These are phyloP conservation scores for Clitopilus passeckerianus DNA, from an alignment of 768 basidiomycete genomes.

Conservation along the genomic window DNA sequence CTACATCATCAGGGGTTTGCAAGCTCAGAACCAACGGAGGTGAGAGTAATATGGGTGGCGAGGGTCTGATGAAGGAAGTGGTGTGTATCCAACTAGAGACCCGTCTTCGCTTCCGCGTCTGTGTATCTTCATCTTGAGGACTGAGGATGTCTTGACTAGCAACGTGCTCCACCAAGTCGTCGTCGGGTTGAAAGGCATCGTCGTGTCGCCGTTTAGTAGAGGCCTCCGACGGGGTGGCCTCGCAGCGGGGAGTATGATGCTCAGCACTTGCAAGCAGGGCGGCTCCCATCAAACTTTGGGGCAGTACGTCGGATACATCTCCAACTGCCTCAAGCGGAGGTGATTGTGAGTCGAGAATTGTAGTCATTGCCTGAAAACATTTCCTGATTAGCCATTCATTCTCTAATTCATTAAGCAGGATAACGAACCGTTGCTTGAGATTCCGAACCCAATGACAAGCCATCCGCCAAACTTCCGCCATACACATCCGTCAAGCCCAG, in stretches of 20 bases:
- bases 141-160: neutral
- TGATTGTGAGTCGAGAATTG: conserved; percentile 25
- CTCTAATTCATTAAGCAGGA: neutral
- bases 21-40: neutral
- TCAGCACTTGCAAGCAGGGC: neutral
- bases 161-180: neutral
- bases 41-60: neutral
- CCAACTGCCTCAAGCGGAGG: neutral
- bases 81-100: neutral
- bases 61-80: neutral
- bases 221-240: neutral
- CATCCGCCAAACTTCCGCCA: conserved; percentile 42
- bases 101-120: neutral
- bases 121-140: neutral
- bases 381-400: neutral
- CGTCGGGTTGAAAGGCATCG: neutral
- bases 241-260: neutral
- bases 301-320: neutral
- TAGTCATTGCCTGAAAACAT: conserved; percentile 6
- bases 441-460: conserved; percentile 30
- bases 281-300: neutral
- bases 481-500: conserved; percentile 40
- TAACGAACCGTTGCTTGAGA: conserved; percentile 30
- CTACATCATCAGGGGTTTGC: neutral
- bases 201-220: neutral